Base-by-base conservation (phyloP, 768 basidiomycete genomes). In the Hypholoma sublateritium region DNA sequence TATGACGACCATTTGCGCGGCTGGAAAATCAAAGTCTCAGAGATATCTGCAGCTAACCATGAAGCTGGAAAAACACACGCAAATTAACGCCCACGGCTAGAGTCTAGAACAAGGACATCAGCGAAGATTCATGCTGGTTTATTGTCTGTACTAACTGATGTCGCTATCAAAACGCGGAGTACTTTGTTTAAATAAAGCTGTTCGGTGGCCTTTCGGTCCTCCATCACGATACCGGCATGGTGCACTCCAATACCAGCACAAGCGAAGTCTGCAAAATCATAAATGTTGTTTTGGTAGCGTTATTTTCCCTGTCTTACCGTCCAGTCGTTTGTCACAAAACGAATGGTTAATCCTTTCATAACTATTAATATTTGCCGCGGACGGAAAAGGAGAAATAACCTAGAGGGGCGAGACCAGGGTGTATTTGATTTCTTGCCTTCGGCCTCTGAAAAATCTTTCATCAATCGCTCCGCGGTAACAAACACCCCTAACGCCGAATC, bases 71-170 rank as follows among this genome's bases (percentile, higher is more conserved):
- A 35, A 17, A 74, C 86, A 61, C 66, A 93, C 93, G 97, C 53
- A 98, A 78, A 67, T 99, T 98, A 34, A 98, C 93, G 1, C 97
- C 96, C 37, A 98, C 94, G 0, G 97, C 95, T 22, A 99, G 77
- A 13, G 96, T 98, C 91, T 95, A 53, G 7, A 58, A 46, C 36
- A 56, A 46, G 39, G 48, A 36, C 2, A 24, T 65, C 16, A 63
- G 39, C 28, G 9, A 7, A 32, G 5, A 32, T 32, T 6, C 28
- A 9, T 32, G 28, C 5, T 32, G 28, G 5, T 32, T 32, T 9
- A 32, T 32, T 32, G 28, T 9, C 28, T 32, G 19, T 5, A 70
- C 87, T 50, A 62, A 94, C 94, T 14, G 93, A 97, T 21, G 92
- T 98, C 7, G 89, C 86, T 21, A 94, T 79, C 2, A 98, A 74